Evolutionary conservation across 345 rosid genomes (phyloP), one percentile per base, ranked within the genome.

Genomic region (Hevea brasiliensis): DNA sequence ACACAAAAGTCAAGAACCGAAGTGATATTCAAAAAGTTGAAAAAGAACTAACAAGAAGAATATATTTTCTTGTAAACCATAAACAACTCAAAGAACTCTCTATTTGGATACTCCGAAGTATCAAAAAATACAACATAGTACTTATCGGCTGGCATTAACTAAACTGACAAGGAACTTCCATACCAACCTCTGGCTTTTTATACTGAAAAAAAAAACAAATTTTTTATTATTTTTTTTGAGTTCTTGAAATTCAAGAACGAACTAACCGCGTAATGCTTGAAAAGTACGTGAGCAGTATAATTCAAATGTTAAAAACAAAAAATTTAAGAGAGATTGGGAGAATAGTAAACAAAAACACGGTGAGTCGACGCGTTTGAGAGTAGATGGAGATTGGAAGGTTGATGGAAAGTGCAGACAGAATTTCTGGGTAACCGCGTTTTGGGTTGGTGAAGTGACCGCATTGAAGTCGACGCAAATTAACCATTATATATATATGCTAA

Each of bases 251-350:
- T 29, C 41, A 9, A 11, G n/a, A 23, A 70, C 57, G 10, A 63
- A 56, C 75, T 44, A 76, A 4, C 51, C 80, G 75, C 75, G 75
- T 65, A 56, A 58, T 64, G 66, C 40, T 70, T 76, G 74, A 76
- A 60, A 44, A 20, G 40, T 15, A 54, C 65, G 13, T 26, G 1
- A 21, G 0, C 44, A 17, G 17, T 18, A 12, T 0, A 21, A 18
- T 32, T 59, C 29, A 44, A 23, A 62, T 3, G 15, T 6, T 37
- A 63, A n/a, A 60, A 5, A 37, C 57, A 50, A 53, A 15, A 4
- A 14, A 50, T 27, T 42, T 45, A 26, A 6, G 40, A 40, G 37
- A 55, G 32, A 14, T 0, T 12, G n/a, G 14, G 7, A 14, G 15
- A 17, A 27, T 9, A 8, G 13, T 65, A 41, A 68, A 17, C 12